Base-by-base conservation (phyloP, 768 basidiomycete species). In the Boletus bicolor region DNA sequence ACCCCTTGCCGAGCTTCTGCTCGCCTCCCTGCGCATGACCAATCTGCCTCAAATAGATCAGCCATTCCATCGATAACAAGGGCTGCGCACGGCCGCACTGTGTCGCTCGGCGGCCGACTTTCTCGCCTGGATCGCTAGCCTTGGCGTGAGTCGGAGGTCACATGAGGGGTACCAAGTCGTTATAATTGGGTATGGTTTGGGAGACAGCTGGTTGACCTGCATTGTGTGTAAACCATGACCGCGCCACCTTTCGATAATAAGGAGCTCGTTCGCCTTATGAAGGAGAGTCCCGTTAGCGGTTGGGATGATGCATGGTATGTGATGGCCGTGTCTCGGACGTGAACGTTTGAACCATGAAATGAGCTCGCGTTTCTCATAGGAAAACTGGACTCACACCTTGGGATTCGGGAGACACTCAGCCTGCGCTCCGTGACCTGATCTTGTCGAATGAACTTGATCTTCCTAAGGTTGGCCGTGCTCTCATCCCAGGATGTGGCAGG, bases 401-500 rank as follows among this genome's bases (percentile, higher is more conserved):
- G 86, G 86, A 88, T 59, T 64, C 65, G 7, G 80, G 84, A 3
- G 67, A 72, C 7, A 62, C 74, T 4, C 86, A 87, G 59, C 84
- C 82, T 7, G 77, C 85, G 1, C 71, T 88, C 52, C 69, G 65
- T 26, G 81, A 83, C 47, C 66, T 84, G 1, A 64, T 87, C 26
- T 72, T 79, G 45, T 77, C 77, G 2, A 72, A 72, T 15, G 68
- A 73, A 32, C 60, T 84, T 15, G 66, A 75, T 0, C 73, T 81
- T 43, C 81, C 85, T 5, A 72, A 55, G 32, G 44, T 53, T 44
- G 76, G 75, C 5, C 70, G 75, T 42, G 82, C 79, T 5, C 66
- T 84, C 2, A 75, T 84, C 11, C 81, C 82, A 0, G 84, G 84
- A 0, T 88, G 86, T 63, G 87, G 87, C 12, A 75, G 68, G 76